phyloP scores from a whole-genome alignment of 2,329 filamentous ascomycete genomes.

The Aspergillus transmontanensis region DNA sequence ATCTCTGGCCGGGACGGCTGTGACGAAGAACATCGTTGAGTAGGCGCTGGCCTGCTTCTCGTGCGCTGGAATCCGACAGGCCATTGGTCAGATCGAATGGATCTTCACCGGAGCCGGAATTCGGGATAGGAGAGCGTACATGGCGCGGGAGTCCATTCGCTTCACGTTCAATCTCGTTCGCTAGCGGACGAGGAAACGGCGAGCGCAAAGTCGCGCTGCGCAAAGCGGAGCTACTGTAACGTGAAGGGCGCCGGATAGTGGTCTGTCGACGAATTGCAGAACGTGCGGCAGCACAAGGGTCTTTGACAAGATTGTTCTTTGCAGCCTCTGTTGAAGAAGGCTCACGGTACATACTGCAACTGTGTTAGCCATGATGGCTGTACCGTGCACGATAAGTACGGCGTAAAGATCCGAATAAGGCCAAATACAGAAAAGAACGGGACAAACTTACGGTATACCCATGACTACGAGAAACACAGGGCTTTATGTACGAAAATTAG shows the following conservation, averaged over 20 bases:
- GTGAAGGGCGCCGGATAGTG: conserved; percentile 36
- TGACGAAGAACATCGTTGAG: conserved; percentile 39
- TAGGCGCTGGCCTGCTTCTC: conserved; percentile 38
- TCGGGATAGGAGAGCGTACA: conserved; percentile 30
- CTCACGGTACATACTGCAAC: conserved; percentile 56
- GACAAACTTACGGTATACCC: conserved; percentile 46
- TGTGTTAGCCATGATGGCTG: conserved; percentile 24
- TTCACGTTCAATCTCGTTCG: conserved; percentile 37
- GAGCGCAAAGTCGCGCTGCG: conserved; percentile 32
- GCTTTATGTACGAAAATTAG: background rate
- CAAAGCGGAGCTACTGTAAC: conserved; percentile 28
- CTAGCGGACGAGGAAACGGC: conserved; percentile 31
- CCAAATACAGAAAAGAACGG: conserved; percentile 3
- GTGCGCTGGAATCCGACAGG: conserved; percentile 27
- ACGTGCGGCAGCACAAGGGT: conserved; percentile 55
- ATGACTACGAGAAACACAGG: conserved; percentile 27
- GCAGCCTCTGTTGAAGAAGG: conserved; percentile 49
- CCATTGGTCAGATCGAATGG: conserved; percentile 29
- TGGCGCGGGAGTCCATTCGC: conserved; percentile 23
- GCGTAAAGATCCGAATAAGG: conserved; percentile 13
- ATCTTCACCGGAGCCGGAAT: conserved; percentile 30
- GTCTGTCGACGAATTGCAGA: conserved; percentile 60
- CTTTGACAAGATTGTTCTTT: conserved; percentile 51
- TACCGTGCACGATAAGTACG: conserved; percentile 17
- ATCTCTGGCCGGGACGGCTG: conserved; percentile 33